Percentiles rank a stretch among this genome's conserved stretches.
phyloP scores from a whole-genome alignment of 2,329 filamentous ascomycete species.

The Claviceps digitariae region DNA sequence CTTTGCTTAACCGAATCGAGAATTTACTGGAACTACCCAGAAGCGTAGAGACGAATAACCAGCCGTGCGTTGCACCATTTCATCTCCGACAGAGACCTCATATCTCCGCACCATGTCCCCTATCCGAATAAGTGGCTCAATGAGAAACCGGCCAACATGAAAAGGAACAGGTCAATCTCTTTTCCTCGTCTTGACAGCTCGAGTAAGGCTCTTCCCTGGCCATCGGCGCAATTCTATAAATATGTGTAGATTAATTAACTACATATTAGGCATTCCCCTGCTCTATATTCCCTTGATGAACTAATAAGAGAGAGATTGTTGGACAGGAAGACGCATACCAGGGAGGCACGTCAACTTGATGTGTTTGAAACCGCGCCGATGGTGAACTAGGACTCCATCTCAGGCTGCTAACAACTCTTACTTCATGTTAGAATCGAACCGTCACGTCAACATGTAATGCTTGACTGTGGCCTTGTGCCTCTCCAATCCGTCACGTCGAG shows the following conservation, averaged over 20 bases:
- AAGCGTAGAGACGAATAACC: not conserved
- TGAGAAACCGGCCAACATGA: not conserved
- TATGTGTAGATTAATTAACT: not conserved
- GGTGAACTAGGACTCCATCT: not conserved
- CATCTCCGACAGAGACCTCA: not conserved
- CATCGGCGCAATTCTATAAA: not conserved
- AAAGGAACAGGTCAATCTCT: not conserved
- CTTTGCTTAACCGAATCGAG: not conserved
- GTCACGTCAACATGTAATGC: slow-evolving; percentile 19
- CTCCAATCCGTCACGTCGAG: slow-evolving; percentile 27
- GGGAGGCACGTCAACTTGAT: not conserved
- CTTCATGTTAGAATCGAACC: not conserved
- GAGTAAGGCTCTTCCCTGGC: not conserved
- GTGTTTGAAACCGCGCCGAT: not conserved
- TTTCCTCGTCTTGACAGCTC: not conserved
- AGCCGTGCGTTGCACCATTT: not conserved
- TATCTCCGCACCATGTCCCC: no score
- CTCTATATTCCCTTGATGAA: not conserved
- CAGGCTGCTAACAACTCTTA: not conserved
- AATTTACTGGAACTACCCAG: not conserved
- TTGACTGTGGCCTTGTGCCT: slow-evolving; percentile 27
- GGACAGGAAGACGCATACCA: not conserved
- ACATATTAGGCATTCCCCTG: not conserved
- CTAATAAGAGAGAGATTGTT: not conserved
- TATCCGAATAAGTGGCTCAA: not conserved